Conservation (phyloP, 164 flowering plant genomes). For the Magnolia officinalis region DNA sequence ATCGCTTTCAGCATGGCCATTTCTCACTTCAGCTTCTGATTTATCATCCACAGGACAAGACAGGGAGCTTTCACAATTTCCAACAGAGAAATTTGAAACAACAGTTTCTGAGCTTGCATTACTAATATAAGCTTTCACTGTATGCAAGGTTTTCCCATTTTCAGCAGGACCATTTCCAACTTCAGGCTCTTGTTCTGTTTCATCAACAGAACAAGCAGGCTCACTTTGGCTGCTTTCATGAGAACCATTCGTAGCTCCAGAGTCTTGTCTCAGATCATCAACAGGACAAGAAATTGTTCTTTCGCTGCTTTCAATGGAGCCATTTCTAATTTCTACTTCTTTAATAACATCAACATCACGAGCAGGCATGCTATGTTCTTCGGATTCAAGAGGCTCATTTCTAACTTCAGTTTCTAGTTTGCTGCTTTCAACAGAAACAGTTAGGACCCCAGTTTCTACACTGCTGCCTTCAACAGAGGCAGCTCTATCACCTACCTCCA, state of each 20-base stretch:
- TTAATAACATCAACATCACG: background rate
- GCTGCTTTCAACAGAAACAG: conserved; percentile 1
- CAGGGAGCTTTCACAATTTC: background rate
- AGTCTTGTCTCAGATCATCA: conserved; percentile 5
- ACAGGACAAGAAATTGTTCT: conserved; percentile 4
- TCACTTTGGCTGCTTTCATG: conserved; percentile 12
- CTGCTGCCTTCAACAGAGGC: background rate
- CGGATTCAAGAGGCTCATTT: background rate
- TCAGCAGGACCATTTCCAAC: conserved; percentile 3
- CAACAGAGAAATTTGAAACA: conserved; percentile 6
- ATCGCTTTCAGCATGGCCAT: conserved; percentile 10
- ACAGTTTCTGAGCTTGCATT: background rate
- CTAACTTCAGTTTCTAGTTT: background rate
- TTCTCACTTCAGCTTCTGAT: conserved; percentile 6
- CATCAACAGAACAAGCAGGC: conserved; percentile 8
- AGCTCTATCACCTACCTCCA: background rate
- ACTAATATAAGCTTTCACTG: background rate
- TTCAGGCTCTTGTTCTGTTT: background rate
- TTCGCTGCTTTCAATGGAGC: conserved; percentile 4
- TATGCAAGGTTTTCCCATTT: background rate
- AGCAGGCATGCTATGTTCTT: background rate
- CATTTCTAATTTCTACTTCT: conserved; percentile 8
- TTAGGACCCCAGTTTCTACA: conserved; percentile 6
- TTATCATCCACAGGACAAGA: background rate
- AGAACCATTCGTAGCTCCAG: conserved; percentile 4